Base-by-base conservation (phyloP, 352 stramenopile genomes). In the Globisporangium splendens region DNA sequence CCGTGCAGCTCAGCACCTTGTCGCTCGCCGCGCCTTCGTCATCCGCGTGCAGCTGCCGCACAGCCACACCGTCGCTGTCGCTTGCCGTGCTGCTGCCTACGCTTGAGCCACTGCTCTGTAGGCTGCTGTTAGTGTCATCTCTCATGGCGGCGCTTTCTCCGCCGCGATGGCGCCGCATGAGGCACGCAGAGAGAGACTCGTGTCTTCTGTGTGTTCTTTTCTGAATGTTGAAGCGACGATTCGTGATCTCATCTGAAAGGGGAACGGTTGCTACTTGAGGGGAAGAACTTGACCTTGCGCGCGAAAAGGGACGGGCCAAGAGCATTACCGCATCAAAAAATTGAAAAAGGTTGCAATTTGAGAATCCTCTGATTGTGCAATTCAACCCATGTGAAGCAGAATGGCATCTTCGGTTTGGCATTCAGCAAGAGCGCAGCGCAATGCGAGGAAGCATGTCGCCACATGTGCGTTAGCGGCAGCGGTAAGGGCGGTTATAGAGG, bases 1-100 rank as follows among this genome's bases (percentile, higher is more conserved):
- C 52, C 8, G 22, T 49, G 22, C 52, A 59, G 41, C 43, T 46
- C 21, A 59, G 8, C 52, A 50, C 52, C 14, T 51, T 33, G 46
- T 51, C 46, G 46, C n/a, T 8, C 10, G 28, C 46, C 11, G 20
- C 20, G 20, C 18, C 24, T 28, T 51, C 46, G 20, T 51, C 46
- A 10, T 13, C 39, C 12, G 13, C 39, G 17, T 44, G 8, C 20
- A 24, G 10, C 22, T 48, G 52, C 17, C 24, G 22, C 28, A 35
- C 28, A 35, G 28, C 5, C 28, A 35, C 28, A 8, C 20, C 2
- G 46, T 50, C 52, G 18, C 52, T 41, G 43, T 13, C 21, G 28
- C 43, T 50, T 13, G 20, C 33, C 20, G 52, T 39, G 50, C 39
- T 44, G 17, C 13, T 44, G 13, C 17, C 39, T 44, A 12, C 17